Conservation (phyloP, 257 asterid species). For the Rauvolfia tetraphylla region DNA sequence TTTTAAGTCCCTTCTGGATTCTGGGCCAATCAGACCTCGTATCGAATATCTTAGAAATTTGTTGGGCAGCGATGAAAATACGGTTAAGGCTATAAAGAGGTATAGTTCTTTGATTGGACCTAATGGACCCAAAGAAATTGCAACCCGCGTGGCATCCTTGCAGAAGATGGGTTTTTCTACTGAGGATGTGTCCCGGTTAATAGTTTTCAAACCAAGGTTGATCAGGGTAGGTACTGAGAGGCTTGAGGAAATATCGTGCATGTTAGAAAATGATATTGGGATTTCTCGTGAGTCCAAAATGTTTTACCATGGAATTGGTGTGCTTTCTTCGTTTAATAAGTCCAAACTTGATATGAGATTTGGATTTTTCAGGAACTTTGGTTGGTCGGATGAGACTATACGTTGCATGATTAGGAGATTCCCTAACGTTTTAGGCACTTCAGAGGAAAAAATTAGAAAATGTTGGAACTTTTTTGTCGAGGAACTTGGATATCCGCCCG, state of each 20-base stretch:
- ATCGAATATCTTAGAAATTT: constrained; percentile 10
- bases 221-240: neutral
- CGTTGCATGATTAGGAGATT: neutral
- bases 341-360: constrained; percentile 5
- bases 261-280: constrained; percentile 14
- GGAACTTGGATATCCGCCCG: constrained; percentile 12
- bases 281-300: constrained; percentile 9
- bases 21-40: neutral
- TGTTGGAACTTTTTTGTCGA: constrained; percentile 10
- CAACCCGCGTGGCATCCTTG: neutral
- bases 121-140: neutral
- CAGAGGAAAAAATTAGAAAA: constrained; percentile 8
- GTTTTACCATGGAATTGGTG: constrained; percentile 6
- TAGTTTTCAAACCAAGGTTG: constrained; percentile 1
- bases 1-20: neutral
- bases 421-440: constrained; percentile 1
- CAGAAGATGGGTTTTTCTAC: constrained; percentile 2
- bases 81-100: constrained; percentile 12
- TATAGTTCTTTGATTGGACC: neutral
- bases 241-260: neutral
- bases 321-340: neutral
- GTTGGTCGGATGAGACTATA: constrained; percentile 12
- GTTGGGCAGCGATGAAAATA: constrained; percentile 6
- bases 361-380: constrained; percentile 12
- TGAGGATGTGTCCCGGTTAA: neutral